Percentiles rank a stretch among this genome's conserved stretches.
phyloP scores from a whole-genome alignment of 2,329 filamentous ascomycete genomes.

The Elsinoe ampelina region DNA sequence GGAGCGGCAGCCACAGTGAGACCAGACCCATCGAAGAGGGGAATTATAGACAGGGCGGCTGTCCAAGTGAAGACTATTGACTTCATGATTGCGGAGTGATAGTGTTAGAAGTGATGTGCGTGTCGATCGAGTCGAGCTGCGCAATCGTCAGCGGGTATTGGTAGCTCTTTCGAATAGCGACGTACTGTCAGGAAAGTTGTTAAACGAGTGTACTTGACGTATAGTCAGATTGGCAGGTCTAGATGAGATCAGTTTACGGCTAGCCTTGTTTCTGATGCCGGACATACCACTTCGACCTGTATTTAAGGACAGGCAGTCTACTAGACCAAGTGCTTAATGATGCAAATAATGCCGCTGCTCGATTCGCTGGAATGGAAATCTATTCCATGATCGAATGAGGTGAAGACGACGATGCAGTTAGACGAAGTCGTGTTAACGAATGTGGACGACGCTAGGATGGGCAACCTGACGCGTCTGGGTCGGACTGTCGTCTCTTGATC shows the following conservation, averaged over 20 bases:
- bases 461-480: constrained; percentile 1
- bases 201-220: constrained; percentile 14
- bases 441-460: not conserved
- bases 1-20: constrained; percentile 7
- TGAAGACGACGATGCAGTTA: not conserved
- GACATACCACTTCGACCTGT: not conserved
- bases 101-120: not conserved
- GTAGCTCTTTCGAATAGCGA: not conserved
- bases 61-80: constrained; percentile 9
- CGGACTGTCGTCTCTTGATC: not conserved
- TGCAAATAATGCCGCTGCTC: not conserved
- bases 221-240: constrained; percentile 11
- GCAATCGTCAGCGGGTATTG: not conserved
- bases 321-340: not conserved
- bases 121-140: not conserved
- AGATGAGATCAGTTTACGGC: not conserved
- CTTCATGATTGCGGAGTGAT: constrained; percentile 8
- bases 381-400: constrained; percentile 4
- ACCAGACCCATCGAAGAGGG: not conserved
- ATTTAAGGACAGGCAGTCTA: not conserved
- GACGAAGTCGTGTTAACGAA: constrained; percentile 4
- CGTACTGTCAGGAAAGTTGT: constrained; percentile 6
- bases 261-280: not conserved
- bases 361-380: constrained; percentile 2
- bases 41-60: constrained; percentile 11